phyloP scores from a whole-genome alignment of 2,329 filamentous ascomycete species.

The Fusarium hostae region DNA sequence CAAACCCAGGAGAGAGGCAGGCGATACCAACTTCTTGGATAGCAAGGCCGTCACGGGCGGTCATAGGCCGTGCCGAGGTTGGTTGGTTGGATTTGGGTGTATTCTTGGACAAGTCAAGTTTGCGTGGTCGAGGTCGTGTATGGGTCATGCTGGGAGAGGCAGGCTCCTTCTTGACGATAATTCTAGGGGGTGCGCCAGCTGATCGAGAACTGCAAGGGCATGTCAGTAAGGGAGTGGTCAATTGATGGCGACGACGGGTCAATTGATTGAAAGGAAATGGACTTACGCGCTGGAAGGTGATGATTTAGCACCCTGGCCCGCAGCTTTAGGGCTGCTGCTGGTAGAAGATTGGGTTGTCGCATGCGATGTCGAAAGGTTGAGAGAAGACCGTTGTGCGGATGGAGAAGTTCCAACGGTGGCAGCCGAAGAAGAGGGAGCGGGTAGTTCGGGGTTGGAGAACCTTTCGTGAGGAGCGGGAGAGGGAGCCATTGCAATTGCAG shows the following conservation, averaged over 20 bases:
- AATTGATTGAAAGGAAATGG: background rate
- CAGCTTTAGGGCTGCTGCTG: slow-evolving; percentile 65
- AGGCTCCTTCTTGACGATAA: slow-evolving; percentile 96
- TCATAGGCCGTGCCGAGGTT: slow-evolving; percentile 77
- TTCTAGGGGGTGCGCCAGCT: slow-evolving; percentile 71
- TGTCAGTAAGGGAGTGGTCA: slow-evolving; percentile 23
- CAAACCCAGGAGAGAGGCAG: slow-evolving; percentile 93
- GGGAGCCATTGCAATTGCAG: slow-evolving; percentile 75
- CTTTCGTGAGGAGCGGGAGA: slow-evolving; percentile 75
- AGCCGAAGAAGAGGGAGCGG: slow-evolving; percentile 51
- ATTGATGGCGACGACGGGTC: background rate
- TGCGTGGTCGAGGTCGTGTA: slow-evolving; percentile 79
- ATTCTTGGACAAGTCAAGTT: slow-evolving; percentile 80
- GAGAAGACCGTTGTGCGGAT: slow-evolving; percentile 56
- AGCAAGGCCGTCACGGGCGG: slow-evolving; percentile 79
- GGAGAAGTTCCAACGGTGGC: slow-evolving; percentile 54
- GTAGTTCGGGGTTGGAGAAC: slow-evolving; percentile 65
- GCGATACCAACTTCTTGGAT: slow-evolving; percentile 95
- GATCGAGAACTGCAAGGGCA: slow-evolving; percentile 27
- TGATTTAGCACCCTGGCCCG: slow-evolving; percentile 58
- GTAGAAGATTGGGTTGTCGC: slow-evolving; percentile 59
- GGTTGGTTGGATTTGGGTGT: slow-evolving; percentile 63
- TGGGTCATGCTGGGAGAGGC: slow-evolving; percentile 83
- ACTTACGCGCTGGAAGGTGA: slow-evolving; percentile 71
- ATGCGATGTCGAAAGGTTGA: slow-evolving; percentile 52